Base-by-base conservation (phyloP, 805 yeast genomes). In the Suhomyces emberorum region DNA sequence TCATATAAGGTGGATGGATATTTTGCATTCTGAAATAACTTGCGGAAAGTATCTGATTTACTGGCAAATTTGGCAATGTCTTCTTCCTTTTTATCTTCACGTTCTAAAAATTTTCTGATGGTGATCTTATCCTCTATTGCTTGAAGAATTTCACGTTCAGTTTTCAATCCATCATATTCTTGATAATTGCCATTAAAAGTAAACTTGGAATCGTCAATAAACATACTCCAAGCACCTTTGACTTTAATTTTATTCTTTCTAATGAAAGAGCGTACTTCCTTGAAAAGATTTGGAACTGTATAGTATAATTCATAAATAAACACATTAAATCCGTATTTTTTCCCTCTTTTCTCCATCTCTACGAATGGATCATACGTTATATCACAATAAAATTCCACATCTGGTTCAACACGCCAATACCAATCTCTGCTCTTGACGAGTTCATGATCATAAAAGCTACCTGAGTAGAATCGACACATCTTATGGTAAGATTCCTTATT, bases 401-500 rank as follows among this genome's bases (percentile, higher is more conserved):
- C 83, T 3, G 98, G 98, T 59, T 93, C 98, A 9, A 93, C 88
- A 38, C 98, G 72, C 96, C 97, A 89, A 62, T 88, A 91, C 95
- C 96, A 91, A 43, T 88, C 88, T 38, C 79, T 72, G 41, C 78
- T 72, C 34, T 61, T 60, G 28, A 91, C 81, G 43, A 86, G 54
- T 4, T 83, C 84, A 57, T 91, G 96, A 41, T 81, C 76, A 63
- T 77, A 87, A 54, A 91, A 91, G 39, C 70, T 69, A 1, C 96
- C 95, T 0, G 95, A 79, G 54, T 85, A 87, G 56, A 81, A 89
- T n/a, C 96, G 72, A 57, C 98, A 91, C 98, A 91, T 91, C 53
- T 84, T 83, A 58, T 91, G 97, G 55, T 91, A 93, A 4, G 91
- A 77, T 34, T 74, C 81, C 69, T 80, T 60, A 40, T 77, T 80